Evolutionary conservation across 306 rosid genomes (phyloP), one percentile per base, ranked within the genome.

Genomic region (Styphnolobium japonicum): DNA sequence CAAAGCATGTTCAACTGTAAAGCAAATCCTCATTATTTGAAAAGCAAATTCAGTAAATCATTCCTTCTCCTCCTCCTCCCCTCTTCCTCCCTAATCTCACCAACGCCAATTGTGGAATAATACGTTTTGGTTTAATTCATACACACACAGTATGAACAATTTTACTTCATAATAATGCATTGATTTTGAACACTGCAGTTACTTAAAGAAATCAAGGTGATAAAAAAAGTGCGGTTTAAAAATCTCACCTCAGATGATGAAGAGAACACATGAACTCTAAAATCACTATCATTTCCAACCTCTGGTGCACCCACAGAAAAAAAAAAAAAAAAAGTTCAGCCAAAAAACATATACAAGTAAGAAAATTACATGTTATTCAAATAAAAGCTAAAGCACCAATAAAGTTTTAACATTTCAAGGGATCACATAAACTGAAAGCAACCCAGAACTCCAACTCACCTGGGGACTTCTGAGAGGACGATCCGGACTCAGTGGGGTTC

Each of bases 211-310:
- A 36, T 5, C 57, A 76, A 42, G 64, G 67, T 37, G 57, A 49
- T 10, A 53, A 1, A 43, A 51, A 83, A 34, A 12, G 43, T 18
- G 57, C 81, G 53, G 77, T 69, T 64, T 19, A 67, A 19, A 51
- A 82, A 62, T 57, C 78, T 84, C 79, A 92, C 98, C 97, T 95
- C 97, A 6, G 95, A 82, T 82, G 97, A 85, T 56, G 98, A 91
- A 61, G 89, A 83, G 80, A 91, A 95, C 34, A 91, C 93, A 61
- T 79, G 96, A 73, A 87, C 96, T 77, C 63, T 82, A 42, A 86
- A 75, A 56, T 92, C 96, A 78, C 22, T 29, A 29, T 67, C 91
- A 84, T 77, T 78, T 81, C 81, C 97, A 83, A 55, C 82, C 52
- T 80, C 92, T 87, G 75, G 7, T 8, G 84, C 42, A 79, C 63